These are phyloP conservation scores for Tricholoma hemisulphureum DNA, from an alignment of 768 basidiomycete genomes.

Conservation along the genomic window DNA sequence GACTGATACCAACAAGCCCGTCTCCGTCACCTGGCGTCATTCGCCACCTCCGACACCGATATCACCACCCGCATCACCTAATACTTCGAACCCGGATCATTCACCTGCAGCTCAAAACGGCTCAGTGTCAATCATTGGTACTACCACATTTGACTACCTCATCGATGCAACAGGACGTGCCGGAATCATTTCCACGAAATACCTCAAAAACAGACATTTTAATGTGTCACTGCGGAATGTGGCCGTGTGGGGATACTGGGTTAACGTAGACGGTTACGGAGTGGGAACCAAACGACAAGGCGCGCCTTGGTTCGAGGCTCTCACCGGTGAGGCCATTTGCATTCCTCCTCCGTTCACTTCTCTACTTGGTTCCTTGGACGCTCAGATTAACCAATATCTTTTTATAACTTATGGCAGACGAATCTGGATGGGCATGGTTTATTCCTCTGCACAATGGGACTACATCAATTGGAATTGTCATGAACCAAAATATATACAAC, in stretches of 20 bases:
- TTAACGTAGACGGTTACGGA: slow-evolving; percentile 50
- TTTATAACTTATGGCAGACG: slow-evolving; percentile 38
- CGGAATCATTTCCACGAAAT: slow-evolving; percentile 66
- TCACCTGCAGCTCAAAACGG: slow-evolving; percentile 9
- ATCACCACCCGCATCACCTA: slow-evolving; percentile 43
- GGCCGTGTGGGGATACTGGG: slow-evolving; percentile 81
- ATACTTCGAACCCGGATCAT: slow-evolving; percentile 21
- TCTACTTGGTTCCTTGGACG: neutral
- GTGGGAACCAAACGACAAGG: slow-evolving; percentile 48
- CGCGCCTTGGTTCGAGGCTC: slow-evolving; percentile 68
- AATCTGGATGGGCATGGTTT: slow-evolving; percentile 72
- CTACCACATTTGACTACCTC: slow-evolving; percentile 62
- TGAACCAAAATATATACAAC: slow-evolving; percentile 52
- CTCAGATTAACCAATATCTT: neutral
- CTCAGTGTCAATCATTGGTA: slow-evolving; percentile 35
- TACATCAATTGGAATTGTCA: slow-evolving; percentile 61
- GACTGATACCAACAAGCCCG: slow-evolving; percentile 40
- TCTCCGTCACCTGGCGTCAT: slow-evolving; percentile 55
- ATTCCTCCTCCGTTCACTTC: neutral
- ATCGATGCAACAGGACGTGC: slow-evolving; percentile 76
- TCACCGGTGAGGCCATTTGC: slow-evolving; percentile 49
- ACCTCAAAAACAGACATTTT: slow-evolving; percentile 67
- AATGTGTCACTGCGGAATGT: slow-evolving; percentile 71
- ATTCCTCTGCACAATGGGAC: slow-evolving; percentile 66
- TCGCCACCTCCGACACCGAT: slow-evolving; percentile 39